Conservation (phyloP, 306 rosid genomes). For the Quillaja saponaria region DNA sequence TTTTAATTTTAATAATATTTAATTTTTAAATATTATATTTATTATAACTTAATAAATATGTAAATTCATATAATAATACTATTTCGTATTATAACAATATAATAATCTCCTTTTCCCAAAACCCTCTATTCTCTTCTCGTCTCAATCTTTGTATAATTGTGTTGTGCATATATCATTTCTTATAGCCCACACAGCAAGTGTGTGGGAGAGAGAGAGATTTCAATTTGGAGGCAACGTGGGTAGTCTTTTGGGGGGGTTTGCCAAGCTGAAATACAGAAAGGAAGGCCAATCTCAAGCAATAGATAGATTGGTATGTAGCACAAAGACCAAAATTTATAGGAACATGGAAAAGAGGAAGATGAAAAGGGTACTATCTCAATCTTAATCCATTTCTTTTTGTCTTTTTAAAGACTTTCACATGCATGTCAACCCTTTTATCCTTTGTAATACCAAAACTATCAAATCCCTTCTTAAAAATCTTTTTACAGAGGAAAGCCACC, state of each 20-base stretch:
- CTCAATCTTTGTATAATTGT: too few species aligned
- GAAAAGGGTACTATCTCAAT: conserved; percentile 31
- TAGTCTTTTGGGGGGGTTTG: conserved; percentile 35
- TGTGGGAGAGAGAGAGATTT: conserved; percentile 15
- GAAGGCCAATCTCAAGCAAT: conserved; percentile 23
- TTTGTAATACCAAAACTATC: conserved; percentile 4
- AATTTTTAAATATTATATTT: too few species aligned
- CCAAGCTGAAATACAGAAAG: conserved; percentile 28
- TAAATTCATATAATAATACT: not conserved
- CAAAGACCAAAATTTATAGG: conserved; percentile 40
- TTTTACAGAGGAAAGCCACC: not conserved
- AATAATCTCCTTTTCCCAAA: conserved; percentile 30
- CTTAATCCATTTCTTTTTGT: conserved; percentile 43
- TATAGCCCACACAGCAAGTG: not conserved
- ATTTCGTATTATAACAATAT: not conserved
- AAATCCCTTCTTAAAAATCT: conserved; percentile 1
- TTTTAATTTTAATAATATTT: too few species aligned
- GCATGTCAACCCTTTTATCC: conserved; percentile 4
- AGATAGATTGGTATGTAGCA: conserved; percentile 50
- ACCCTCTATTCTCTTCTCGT: conserved; percentile 18
- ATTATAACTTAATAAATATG: too few species aligned
- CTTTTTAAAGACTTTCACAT: conserved; percentile 37
- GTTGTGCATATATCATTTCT: conserved; percentile 5
- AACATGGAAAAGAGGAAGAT: conserved; percentile 36
- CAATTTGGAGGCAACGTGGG: conserved; percentile 56